Percentiles rank a stretch among this genome's conserved stretches.
phyloP scores from a whole-genome alignment of 257 asterid species.

The Solanum peruvianum region DNA sequence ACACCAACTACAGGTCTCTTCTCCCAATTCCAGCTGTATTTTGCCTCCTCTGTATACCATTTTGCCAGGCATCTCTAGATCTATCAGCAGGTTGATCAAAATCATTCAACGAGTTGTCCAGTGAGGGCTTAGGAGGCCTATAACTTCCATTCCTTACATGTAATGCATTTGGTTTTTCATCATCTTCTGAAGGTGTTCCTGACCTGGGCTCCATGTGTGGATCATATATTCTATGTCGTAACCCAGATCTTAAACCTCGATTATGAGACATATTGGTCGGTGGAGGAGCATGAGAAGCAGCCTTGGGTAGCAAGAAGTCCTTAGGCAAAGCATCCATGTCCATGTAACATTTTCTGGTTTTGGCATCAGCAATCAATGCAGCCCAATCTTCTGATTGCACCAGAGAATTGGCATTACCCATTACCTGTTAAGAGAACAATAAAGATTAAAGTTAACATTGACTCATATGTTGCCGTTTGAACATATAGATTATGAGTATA shows the following conservation, averaged over 20 bases:
- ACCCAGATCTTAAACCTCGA: conserved; percentile 65
- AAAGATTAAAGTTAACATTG: neutral
- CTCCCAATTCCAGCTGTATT: conserved; percentile 37
- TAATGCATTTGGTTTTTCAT: conserved; percentile 49
- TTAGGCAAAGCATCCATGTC: conserved; percentile 91
- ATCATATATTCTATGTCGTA: conserved; percentile 66
- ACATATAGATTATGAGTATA: neutral
- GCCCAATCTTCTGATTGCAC: conserved; percentile 94
- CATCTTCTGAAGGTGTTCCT: conserved; percentile 94
- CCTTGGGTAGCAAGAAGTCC: conserved; percentile 50
- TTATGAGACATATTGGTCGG: conserved; percentile 36
- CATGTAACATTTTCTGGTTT: conserved; percentile 69
- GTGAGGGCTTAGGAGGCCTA: conserved; percentile 43
- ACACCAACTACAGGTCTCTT: conserved; percentile 37
- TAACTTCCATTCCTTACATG: conserved; percentile 53
- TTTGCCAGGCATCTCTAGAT: conserved; percentile 68
- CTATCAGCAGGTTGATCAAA: conserved; percentile 56
- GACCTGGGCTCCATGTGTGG: conserved; percentile 71
- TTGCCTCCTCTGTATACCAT: conserved; percentile 40
- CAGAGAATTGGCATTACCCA: conserved; percentile 90
- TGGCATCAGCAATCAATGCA: conserved; percentile 78
- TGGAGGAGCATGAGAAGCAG: conserved; percentile 29
- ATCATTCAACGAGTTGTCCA: conserved; percentile 50
- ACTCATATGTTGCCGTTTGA: neutral
- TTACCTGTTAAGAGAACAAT: conserved; percentile 38